These are phyloP conservation scores for Saccharomycopsis selenospora DNA, from an alignment of 805 yeast species.

Conservation along the genomic window DNA sequence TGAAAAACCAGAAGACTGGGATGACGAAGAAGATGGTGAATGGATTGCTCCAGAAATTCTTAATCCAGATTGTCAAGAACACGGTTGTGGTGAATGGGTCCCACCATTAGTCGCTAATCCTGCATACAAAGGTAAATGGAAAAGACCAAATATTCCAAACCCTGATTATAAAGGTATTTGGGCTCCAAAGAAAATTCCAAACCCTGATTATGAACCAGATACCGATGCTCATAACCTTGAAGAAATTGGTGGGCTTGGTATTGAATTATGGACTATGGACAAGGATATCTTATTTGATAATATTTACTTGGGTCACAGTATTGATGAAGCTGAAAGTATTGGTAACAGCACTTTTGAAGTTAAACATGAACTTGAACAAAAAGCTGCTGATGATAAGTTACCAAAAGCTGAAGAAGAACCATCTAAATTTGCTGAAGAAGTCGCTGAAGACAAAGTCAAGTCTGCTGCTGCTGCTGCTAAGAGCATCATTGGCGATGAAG, in stretches of 20 bases:
- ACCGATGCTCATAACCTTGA: constrained; percentile 50
- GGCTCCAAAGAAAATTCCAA: constrained; percentile 57
- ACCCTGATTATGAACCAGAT: constrained; percentile 65
- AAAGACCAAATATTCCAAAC: constrained; percentile 56
- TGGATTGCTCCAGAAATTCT: constrained; percentile 66
- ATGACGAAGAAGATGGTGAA: constrained; percentile 82
- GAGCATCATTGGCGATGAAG: constrained; percentile 27
- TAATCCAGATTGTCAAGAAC: constrained; percentile 65
- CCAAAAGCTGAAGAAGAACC: constrained; percentile 42
- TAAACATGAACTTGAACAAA: constrained; percentile 46
- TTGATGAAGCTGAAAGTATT: constrained; percentile 75
- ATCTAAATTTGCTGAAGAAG: constrained; percentile 27
- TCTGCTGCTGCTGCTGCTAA: constrained; percentile 46
- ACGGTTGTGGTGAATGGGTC: constrained; percentile 80
- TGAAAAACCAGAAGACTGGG: constrained; percentile 70
- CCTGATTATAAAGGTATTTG: constrained; percentile 78
- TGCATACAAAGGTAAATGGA: constrained; percentile 72
- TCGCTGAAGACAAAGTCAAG: constrained; percentile 36
- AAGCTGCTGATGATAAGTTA: constrained; percentile 33
- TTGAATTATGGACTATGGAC: constrained; percentile 87
- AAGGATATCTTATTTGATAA: constrained; percentile 70
- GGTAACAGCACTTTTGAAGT: constrained; percentile 70
- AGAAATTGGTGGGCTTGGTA: constrained; percentile 73
- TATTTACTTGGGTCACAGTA: constrained; percentile 75
- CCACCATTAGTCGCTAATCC: constrained; percentile 64